phyloP scores from a whole-genome alignment of 2,329 filamentous ascomycete genomes.

The Macrophomina tecta region DNA sequence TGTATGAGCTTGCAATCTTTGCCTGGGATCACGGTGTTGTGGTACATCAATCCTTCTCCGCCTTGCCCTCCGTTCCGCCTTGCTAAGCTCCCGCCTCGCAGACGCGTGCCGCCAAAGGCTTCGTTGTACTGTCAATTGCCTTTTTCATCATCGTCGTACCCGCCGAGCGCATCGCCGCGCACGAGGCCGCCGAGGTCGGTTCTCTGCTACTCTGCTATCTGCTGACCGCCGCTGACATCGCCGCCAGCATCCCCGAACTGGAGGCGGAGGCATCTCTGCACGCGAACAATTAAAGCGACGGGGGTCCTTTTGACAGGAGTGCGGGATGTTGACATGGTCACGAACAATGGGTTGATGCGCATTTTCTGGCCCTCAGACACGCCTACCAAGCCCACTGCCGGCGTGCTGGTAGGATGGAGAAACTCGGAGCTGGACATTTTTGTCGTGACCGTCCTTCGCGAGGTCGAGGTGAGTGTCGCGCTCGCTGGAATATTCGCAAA shows the following conservation, averaged over 20 bases:
- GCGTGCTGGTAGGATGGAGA: slow-evolving; percentile 92
- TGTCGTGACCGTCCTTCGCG: slow-evolving; percentile 85
- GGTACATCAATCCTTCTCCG: slow-evolving; percentile 59
- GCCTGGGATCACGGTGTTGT: slow-evolving; percentile 99
- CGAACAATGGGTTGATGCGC: slow-evolving; percentile 86
- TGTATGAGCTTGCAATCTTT: slow-evolving; percentile 97
- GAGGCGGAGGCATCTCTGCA: slow-evolving; percentile 83
- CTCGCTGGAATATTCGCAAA: slow-evolving; percentile 21
- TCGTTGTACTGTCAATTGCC: slow-evolving; percentile 78
- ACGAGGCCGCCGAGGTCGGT: slow-evolving; percentile 80
- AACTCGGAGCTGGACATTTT: slow-evolving; percentile 92
- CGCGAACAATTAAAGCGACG: slow-evolving; percentile 92
- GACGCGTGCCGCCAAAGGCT: slow-evolving; percentile 86
- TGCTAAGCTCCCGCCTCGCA: slow-evolving; percentile 45
- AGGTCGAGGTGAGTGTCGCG: slow-evolving; percentile 76
- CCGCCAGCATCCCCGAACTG: slow-evolving; percentile 78
- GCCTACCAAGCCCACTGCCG: slow-evolving; percentile 72
- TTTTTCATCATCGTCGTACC: slow-evolving; percentile 87
- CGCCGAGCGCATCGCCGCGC: slow-evolving; percentile 78
- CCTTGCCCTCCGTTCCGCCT: neutral
- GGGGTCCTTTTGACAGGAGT: slow-evolving; percentile 79
- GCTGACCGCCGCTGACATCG: slow-evolving; percentile 30
- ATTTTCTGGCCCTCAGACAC: slow-evolving; percentile 98
- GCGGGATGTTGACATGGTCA: slow-evolving; percentile 67
- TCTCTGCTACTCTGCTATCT: neutral